Percentiles rank a stretch among this genome's conserved stretches.
phyloP scores from a whole-genome alignment of 257 asterid genomes.

The Plantago ovata region DNA sequence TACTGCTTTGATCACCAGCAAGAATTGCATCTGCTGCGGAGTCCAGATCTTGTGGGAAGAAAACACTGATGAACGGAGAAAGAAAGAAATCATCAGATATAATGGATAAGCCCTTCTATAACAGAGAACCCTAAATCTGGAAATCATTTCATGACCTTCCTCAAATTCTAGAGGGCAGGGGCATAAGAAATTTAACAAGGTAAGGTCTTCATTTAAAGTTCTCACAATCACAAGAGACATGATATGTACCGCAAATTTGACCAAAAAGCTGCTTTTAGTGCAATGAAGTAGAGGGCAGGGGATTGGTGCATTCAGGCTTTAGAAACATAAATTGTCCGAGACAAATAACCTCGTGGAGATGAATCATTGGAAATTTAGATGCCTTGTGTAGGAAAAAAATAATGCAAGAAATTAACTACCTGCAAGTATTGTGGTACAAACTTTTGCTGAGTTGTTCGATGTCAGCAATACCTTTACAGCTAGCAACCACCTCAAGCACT shows the following conservation, averaged over 20 bases:
- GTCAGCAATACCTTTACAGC: constrained; percentile 75
- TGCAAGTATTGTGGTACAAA: constrained; percentile 84
- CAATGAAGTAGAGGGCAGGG: background rate
- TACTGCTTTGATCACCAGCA: constrained; percentile 33
- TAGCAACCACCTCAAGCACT: constrained; percentile 94
- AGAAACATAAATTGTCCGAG: background rate
- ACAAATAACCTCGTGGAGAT: background rate
- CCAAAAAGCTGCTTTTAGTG: background rate
- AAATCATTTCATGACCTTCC: too few relatives aligned
- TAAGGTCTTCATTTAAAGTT: too few relatives aligned
- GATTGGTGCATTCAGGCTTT: background rate
- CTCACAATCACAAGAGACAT: too few relatives aligned
- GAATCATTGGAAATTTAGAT: background rate
- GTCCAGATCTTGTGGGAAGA: constrained; percentile 86
- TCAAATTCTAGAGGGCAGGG: too few relatives aligned
- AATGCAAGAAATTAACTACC: constrained; percentile 33
- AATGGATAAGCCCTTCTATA: background rate
- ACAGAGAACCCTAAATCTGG: too few relatives aligned
- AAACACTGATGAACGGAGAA: constrained; percentile 46
- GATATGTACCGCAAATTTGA: background rate
- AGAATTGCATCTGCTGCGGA: constrained; percentile 80
- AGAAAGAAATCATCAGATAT: background rate
- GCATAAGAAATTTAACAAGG: too few relatives aligned
- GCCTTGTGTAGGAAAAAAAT: background rate
- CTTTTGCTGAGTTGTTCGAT: constrained; percentile 69